Base-by-base conservation (phyloP, 306 rosid genomes). In the Rosa multiflora region DNA sequence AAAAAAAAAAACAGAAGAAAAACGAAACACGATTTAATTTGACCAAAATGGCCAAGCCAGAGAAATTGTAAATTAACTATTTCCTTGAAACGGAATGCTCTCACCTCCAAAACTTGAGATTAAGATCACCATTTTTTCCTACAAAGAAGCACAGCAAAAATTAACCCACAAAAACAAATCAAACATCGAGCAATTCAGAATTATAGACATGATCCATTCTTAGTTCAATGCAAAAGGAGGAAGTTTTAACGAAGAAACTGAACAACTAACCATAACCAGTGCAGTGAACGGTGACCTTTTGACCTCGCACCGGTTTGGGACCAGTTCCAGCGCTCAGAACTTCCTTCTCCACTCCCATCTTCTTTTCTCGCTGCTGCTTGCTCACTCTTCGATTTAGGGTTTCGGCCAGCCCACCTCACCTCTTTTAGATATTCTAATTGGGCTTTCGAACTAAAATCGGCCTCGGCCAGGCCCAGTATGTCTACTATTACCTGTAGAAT, bases 81-180 rank as follows among this genome's bases (percentile, higher is more conserved):
- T 23, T 49, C 40, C 56, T 1, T 3, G 4, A 70, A 12, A 18
- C 42, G 17, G 23, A 49, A 29, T 59, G 13, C 76, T 68, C 61
- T 55, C 17, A 90, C 98, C 98, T 94, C 99, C 99, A 92, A 82
- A 94, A 94, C 69, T 92, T 92, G 85, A 87, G 90, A 78, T 90
- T 86, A 18, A 94, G 90, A 73, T 94, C 90, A 44, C 94, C 85
- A 78, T 88, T 85, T 82, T 94, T 94, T 2, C 99, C 99, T 94
- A 88, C 26, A 12, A 78, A 29, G 14, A 46, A 59, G 6, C 32
- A 72, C 29, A 73, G 43, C 17, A 29, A 74, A 44, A n/a, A n/a
- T n/a, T 40, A 35, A 21, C 15, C 10, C 63, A 12, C 40, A 43
- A n/a, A n/a, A 43, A 11, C 0, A 10, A 5, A 43, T 17, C 15